A percentile compares a stretch with the other conserved stretches of the same genome.
Conservation (phyloP, 139 green algal genomes). For the Raphidocelis subcapitata region DNA sequence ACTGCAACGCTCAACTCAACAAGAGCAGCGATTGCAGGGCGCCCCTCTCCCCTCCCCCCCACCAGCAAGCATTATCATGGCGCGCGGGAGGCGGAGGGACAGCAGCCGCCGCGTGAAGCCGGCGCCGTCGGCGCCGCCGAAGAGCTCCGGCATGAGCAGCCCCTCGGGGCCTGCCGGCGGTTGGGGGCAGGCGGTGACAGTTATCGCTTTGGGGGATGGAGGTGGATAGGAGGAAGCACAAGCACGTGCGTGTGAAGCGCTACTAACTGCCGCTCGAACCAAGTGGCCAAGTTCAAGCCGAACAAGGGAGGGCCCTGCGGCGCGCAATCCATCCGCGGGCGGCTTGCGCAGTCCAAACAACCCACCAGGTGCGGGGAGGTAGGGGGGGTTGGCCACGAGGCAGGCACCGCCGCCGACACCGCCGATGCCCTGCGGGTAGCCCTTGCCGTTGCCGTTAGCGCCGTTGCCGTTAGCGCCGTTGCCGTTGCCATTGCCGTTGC, state of each 20-base stretch:
- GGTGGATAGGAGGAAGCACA: neutral
- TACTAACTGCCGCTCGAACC: too few relatives aligned
- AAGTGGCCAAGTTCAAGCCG: too few relatives aligned
- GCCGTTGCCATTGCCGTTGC: too few relatives aligned
- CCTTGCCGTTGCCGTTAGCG: too few relatives aligned
- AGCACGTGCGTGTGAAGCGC: neutral
- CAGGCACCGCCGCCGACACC: neutral
- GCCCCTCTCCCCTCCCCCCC: neutral
- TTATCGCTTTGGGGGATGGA: too few relatives aligned
- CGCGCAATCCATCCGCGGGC: too few relatives aligned
- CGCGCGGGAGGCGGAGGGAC: conserved; percentile 32
- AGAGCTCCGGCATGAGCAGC: conserved; percentile 56
- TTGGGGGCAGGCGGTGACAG: neutral
- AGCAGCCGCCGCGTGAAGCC: conserved; percentile 46
- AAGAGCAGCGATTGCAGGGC: too few relatives aligned
- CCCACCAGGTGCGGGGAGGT: conserved; percentile 42
- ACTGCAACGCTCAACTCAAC: too few relatives aligned
- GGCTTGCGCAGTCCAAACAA: too few relatives aligned
- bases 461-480: too few relatives aligned
- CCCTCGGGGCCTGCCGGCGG: conserved; percentile 7
- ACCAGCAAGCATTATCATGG: conserved; percentile 44
- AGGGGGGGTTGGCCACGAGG: conserved; percentile 56
- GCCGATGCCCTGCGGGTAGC: too few relatives aligned
- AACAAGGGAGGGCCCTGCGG: too few relatives aligned
- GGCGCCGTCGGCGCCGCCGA: conserved; percentile 45